phyloP scores from a whole-genome alignment of 495 filamentous ascomycete species.

The Penicillium malachiteum region DNA sequence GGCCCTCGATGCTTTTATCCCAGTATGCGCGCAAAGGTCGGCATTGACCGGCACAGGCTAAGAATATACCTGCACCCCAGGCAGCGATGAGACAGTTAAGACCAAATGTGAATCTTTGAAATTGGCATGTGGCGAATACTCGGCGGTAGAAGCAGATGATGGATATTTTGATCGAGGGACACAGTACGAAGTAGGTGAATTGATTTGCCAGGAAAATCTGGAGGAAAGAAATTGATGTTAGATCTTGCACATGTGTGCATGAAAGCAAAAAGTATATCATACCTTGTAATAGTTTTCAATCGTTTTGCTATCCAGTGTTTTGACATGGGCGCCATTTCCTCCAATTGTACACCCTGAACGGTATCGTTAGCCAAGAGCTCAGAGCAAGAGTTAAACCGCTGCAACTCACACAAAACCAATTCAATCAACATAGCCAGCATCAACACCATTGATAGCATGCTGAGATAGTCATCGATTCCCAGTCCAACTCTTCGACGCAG shows the following conservation, averaged over 20 bases:
- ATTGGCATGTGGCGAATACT: constrained; percentile 42
- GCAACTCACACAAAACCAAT: constrained; percentile 35
- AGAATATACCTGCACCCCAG: constrained; percentile 37
- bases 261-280: constrained; percentile 1
- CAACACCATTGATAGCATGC: constrained; percentile 29
- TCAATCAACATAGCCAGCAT: constrained; percentile 38
- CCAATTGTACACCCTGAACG: constrained; percentile 37
- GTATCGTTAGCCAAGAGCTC: constrained; percentile 7
- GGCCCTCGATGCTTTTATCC: constrained; percentile 34
- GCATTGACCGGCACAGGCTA: constrained; percentile 44
- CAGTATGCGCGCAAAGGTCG: constrained; percentile 41
- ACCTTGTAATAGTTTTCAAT: constrained; percentile 41
- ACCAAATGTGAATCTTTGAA: constrained; percentile 30
- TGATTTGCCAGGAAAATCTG: constrained; percentile 48
- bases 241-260: no score
- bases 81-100: constrained; percentile 34
- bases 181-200: constrained; percentile 44
- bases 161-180: constrained; percentile 44
- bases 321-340: constrained; percentile 34
- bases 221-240: no score
- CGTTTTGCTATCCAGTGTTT: constrained; percentile 20
- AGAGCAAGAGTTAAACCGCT: no score
- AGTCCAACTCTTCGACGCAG: constrained; percentile 37
- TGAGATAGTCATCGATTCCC: constrained; percentile 44
- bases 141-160: constrained; percentile 50